These are phyloP conservation scores for Decorospora gaudefroyi DNA, from an alignment of 2,329 filamentous ascomycete species.

Conservation along the genomic window DNA sequence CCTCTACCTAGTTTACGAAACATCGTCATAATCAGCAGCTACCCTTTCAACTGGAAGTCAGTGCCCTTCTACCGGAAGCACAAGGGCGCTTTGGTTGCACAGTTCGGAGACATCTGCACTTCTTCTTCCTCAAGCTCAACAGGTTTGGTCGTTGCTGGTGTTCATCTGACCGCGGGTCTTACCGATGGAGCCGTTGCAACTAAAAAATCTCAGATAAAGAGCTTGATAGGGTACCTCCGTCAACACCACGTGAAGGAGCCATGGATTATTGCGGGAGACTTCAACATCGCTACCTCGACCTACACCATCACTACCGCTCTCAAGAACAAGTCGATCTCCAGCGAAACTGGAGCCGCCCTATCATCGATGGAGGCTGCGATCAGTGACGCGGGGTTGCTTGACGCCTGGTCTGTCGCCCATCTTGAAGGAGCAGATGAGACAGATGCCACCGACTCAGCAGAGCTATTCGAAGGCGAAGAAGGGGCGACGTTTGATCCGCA, in stretches of 20 bases:
- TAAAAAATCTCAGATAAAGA: conserved; percentile 62
- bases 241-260: conserved; percentile 51
- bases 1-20: conserved; percentile 66
- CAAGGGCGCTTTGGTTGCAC: conserved; percentile 61
- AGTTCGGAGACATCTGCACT: conserved; percentile 47
- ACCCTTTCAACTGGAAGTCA: conserved; percentile 60
- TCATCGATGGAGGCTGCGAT: conserved; percentile 55
- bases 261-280: conserved; percentile 66
- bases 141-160: conserved; percentile 58
- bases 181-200: conserved; percentile 61
- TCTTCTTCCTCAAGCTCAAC: conserved; percentile 14
- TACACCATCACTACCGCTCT: conserved; percentile 60
- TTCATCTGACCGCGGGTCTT: conserved; percentile 66
- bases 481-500: conserved; percentile 68
- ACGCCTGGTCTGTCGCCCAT: conserved; percentile 58
- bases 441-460: conserved; percentile 30
- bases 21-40: conserved; percentile 62
- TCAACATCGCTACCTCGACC: conserved; percentile 66
- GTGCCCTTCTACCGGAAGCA: conserved; percentile 60
- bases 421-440: conserved; percentile 52
- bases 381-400: conserved; percentile 54
- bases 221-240: conserved; percentile 55
- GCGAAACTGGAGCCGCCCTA: conserved; percentile 53
- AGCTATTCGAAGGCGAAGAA: conserved; percentile 62
- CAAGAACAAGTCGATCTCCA: conserved; percentile 59